These are phyloP conservation scores for Xanthoconium separans DNA, from an alignment of 1,284 basidiomycete genomes.

Conservation along the genomic window DNA sequence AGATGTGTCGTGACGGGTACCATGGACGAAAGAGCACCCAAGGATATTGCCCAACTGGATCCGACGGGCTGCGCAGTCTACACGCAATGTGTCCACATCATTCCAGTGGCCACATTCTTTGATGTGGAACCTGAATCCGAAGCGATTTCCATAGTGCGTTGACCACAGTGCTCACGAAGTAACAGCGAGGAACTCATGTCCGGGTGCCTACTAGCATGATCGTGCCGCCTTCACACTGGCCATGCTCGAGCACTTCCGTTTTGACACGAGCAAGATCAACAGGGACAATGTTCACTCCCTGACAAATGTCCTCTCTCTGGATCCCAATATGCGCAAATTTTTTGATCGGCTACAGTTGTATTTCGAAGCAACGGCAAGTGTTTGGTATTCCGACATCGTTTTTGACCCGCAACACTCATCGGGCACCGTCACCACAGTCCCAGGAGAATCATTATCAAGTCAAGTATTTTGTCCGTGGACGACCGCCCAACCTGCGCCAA, in stretches of 20 bases:
- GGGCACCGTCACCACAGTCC: neutral
- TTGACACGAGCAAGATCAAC: neutral
- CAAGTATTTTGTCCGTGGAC: too few species aligned
- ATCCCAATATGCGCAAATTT: neutral
- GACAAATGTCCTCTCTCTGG: constrained; percentile 6
- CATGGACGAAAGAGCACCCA: neutral
- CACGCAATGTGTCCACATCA: neutral
- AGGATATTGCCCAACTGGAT: neutral
- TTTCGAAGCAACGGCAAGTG: constrained; percentile 3
- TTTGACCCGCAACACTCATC: neutral
- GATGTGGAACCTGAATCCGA: neutral
- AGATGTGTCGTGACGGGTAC: neutral
- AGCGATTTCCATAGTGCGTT: neutral
- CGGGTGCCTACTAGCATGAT: neutral
- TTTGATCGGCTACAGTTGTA: neutral
- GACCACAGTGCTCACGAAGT: neutral
- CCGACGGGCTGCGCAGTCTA: neutral
- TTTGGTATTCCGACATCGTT: neutral
- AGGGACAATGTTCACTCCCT: constrained; percentile 7
- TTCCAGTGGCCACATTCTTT: neutral
- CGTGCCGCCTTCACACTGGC: neutral
- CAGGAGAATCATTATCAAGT: too few species aligned
- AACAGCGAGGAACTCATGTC: neutral
- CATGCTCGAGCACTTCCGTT: neutral
- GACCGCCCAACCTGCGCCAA: too few species aligned